Conservation (phyloP, 1,284 basidiomycete genomes). For the Phylloporus sp. region DNA sequence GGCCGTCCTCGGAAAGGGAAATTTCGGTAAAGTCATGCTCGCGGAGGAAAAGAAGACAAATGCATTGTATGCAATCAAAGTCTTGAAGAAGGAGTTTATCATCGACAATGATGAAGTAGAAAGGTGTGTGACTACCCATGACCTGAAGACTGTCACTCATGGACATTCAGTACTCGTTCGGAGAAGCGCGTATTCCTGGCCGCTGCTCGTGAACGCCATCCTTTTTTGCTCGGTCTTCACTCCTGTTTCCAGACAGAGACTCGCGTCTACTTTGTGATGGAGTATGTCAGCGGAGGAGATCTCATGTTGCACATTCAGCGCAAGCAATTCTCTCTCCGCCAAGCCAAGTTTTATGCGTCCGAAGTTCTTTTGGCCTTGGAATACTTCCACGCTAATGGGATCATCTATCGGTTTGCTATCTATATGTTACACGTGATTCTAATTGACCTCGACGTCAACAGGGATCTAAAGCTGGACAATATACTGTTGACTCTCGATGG, state of each 20-base stretch:
- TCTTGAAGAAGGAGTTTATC: slow-evolving; percentile 99
- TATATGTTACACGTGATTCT: background rate
- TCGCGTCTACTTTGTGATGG: slow-evolving; percentile 93
- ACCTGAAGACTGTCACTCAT: slow-evolving; percentile 17
- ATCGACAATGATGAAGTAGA: slow-evolving; percentile 99
- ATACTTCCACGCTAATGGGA: slow-evolving; percentile 98
- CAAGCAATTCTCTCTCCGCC: slow-evolving; percentile 92
- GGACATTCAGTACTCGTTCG: slow-evolving; percentile 83
- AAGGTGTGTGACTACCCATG: slow-evolving; percentile 63
- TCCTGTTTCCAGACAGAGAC: slow-evolving; percentile 99
- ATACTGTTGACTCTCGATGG: slow-evolving; percentile 97
- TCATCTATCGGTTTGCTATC: slow-evolving; percentile 87
- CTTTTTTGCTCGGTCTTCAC: slow-evolving; percentile 95
- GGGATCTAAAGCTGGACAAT: slow-evolving; percentile 98
- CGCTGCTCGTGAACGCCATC: slow-evolving; percentile 95
- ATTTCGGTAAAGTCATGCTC: slow-evolving; percentile 99
- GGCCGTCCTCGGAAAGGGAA: slow-evolving; percentile 98
- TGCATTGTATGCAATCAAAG: slow-evolving; percentile 97
- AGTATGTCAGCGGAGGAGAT: slow-evolving; percentile 96
- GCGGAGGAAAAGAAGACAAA: slow-evolving; percentile 96
- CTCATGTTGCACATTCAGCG: slow-evolving; percentile 93
- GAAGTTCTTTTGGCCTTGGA: slow-evolving; percentile 96
- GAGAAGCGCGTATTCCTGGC: slow-evolving; percentile 99
- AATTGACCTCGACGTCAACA: slow-evolving; percentile 43
- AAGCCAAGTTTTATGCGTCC: slow-evolving; percentile 99